Evolutionary conservation across 2,329 filamentous ascomycete genomes (phyloP).

Genomic region (Penicillium sp.): DNA sequence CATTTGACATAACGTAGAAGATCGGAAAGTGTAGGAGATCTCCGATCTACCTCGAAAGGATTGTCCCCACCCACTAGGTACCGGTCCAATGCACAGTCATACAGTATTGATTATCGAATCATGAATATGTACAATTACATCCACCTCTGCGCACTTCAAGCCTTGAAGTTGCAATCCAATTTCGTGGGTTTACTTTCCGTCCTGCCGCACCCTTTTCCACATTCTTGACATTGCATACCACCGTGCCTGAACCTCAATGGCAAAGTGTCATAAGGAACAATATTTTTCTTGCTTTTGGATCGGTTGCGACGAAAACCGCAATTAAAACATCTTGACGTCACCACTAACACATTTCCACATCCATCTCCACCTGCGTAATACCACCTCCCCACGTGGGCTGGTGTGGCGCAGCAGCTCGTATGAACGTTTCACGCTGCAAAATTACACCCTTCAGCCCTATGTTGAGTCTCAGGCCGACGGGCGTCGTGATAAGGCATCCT

Average conservation of each 20-base stretch:
- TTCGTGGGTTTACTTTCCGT: not conserved
- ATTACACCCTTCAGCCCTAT: conserved; percentile 17
- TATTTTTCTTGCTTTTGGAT: not conserved
- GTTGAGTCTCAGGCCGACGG: not conserved
- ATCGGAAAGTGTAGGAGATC: not conserved
- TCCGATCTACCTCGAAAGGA: not conserved
- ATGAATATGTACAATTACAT: too few relatives aligned
- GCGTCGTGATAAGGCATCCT: too few relatives aligned
- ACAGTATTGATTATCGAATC: too few relatives aligned
- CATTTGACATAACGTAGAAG: not conserved
- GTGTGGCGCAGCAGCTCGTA: conserved; percentile 24
- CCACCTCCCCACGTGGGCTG: conserved; percentile 19
- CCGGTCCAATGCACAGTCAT: not conserved
- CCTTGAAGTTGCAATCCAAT: not conserved
- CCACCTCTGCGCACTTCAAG: not conserved
- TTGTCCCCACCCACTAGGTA: not conserved
- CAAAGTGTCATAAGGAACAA: conserved; percentile 18
- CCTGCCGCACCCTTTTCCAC: not conserved
- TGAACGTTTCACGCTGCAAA: conserved; percentile 3
- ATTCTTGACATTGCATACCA: not conserved
- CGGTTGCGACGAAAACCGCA: conserved; percentile 5
- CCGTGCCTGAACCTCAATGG: conserved; percentile 14
- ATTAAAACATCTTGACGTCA: conserved; percentile 29
- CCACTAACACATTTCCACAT: conserved; percentile 19
- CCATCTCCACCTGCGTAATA: conserved; percentile 17